A percentile compares a stretch with the other conserved stretches of the same genome.
Conservation (phyloP, 345 rosid species). For the Barbarea vulgaris region DNA sequence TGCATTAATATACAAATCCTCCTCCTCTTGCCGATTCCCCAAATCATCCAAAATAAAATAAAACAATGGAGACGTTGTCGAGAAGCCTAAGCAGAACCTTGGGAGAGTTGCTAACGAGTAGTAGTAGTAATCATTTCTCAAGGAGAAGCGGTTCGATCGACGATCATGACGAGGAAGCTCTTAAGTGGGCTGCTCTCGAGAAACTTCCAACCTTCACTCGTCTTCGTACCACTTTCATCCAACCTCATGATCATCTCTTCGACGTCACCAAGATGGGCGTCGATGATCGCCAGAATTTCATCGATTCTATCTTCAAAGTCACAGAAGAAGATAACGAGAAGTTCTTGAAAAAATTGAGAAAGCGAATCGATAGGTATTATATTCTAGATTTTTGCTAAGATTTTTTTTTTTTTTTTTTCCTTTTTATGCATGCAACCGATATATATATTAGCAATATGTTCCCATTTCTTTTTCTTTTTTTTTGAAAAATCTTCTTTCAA, state of each 20-base stretch:
- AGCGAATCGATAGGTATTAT: conserved; percentile 72
- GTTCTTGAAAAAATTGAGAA: conserved; percentile 73
- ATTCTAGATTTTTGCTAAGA: not conserved
- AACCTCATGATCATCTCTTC: conserved; percentile 46
- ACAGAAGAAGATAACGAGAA: conserved; percentile 88
- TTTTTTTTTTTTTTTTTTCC: not conserved
- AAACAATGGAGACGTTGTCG: conserved; percentile 33
- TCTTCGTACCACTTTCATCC: conserved; percentile 70
- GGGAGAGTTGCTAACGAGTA: conserved; percentile 52
- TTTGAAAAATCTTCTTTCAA: not conserved
- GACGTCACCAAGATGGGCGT: conserved; percentile 74
- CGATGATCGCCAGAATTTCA: conserved; percentile 68
- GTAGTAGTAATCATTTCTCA: conserved; percentile 32
- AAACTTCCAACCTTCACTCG: conserved; percentile 79
- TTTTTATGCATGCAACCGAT: not conserved
- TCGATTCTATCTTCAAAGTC: conserved; percentile 73
- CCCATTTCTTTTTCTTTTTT: not conserved
- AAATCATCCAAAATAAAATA: not conserved
- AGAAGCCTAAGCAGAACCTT: conserved; percentile 57
- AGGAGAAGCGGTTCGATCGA: conserved; percentile 47
- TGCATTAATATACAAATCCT: conserved; percentile 3
- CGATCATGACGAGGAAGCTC: conserved; percentile 82
- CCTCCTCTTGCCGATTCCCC: not conserved
- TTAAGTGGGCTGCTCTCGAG: conserved; percentile 96
- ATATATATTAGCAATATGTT: conserved; percentile 1